Base-by-base conservation (phyloP, 225 moss, liverwort and hornwort genomes). In the Sphagnum tenellum region DNA sequence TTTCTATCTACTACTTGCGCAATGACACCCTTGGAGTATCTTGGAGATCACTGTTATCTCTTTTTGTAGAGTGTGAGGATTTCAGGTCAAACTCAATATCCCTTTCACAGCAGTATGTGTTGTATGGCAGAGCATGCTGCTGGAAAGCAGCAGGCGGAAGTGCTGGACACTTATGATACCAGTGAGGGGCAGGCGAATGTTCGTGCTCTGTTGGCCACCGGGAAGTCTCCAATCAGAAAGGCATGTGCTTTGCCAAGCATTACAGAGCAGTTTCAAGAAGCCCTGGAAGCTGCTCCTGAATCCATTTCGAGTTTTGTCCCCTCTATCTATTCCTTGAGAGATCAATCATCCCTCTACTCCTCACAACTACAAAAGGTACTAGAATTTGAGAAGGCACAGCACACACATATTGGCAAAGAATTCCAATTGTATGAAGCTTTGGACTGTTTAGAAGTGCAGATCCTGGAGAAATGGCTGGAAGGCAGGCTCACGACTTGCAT, bases 211-310 rank as follows among this genome's bases (percentile, higher is more conserved):
- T 49, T 67, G 61, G 62, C 54, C 49, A 29, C 50, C n/a, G 56
- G 49, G 46, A 47, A 62, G 66, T 55, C 67, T 52, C 12, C 46
- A 4, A 47, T 61, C 60, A 9, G 57, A 9, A 71, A 67, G 44
- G 57, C 71, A 45, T 75, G 66, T n/a, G 4, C 65, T 7, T 67
- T 81, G 65, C 81, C 72, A 9, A 65, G 74, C 57, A 84, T 84
- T 13, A 69, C 75, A 60, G 81, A 81, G 69, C 84, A 84, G 69
- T 84, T 84, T 61, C 84, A 84, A 67, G 81, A 81, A 78, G 84
- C 84, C 64, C 29, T 84, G 55, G 61, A 75, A 78, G 76, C 84
- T 66, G 84, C 81, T 69, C 84, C 84, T 9, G 66, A 71, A 50
- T 71, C 72, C 49, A 71, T 65, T 47, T 61, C 48, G 66, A 48